phyloP scores from a whole-genome alignment of 139 green algal species.

The Trebouxia sp. region DNA sequence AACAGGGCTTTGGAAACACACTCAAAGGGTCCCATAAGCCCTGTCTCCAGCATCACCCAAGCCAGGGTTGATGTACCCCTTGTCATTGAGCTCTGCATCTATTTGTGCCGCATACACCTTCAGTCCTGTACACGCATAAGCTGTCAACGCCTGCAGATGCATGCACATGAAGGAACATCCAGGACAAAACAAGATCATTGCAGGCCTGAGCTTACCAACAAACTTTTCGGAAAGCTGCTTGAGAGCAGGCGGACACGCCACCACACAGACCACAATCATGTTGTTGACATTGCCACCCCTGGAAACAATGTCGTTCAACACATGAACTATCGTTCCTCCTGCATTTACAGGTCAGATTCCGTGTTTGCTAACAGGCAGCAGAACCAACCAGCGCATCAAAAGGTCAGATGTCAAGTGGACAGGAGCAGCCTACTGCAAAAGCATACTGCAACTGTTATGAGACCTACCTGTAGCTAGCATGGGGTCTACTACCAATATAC shows the following conservation, averaged over 20 bases:
- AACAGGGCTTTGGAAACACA: background rate
- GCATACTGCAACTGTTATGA: background rate
- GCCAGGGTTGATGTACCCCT: constrained; percentile 92
- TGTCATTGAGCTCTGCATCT: constrained; percentile 89
- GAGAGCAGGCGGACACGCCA: constrained; percentile 79
- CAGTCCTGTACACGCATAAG: constrained; percentile 48
- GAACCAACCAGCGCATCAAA: no score
- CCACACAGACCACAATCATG: constrained; percentile 77
- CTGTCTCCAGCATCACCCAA: constrained; percentile 93
- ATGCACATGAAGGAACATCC: background rate
- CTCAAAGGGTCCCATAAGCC: constrained; percentile 69
- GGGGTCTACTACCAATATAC: constrained; percentile 81
- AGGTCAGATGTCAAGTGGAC: no score
- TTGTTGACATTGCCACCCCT: constrained; percentile 73
- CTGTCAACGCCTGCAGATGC: background rate
- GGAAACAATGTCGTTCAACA: constrained; percentile 76
- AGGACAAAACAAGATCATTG: background rate
- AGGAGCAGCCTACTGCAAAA: background rate
- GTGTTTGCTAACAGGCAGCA: background rate
- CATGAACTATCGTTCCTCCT: constrained; percentile 74
- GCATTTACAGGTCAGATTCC: constrained; percentile 4
- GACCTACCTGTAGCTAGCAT: constrained; percentile 87
- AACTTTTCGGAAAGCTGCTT: constrained; percentile 80
- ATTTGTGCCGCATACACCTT: constrained; percentile 91
- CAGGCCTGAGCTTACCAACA: constrained; percentile 41